Conservation (phyloP, 1,284 basidiomycete genomes). For the Cutaneotrichosporon sp. region DNA sequence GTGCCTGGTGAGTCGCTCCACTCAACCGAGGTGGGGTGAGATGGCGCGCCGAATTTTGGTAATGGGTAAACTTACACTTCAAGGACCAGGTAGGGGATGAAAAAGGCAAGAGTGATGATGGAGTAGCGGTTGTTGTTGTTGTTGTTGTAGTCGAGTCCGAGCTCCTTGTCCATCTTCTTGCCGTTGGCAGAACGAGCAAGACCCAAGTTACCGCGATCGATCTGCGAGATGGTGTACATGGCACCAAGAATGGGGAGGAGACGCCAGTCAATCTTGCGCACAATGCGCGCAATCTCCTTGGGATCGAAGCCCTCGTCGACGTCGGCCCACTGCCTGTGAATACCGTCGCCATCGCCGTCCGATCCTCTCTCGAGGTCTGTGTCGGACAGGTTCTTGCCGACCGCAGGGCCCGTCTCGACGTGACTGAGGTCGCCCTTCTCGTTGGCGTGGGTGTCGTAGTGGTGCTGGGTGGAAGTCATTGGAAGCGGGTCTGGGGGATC, state of each 20-base stretch:
- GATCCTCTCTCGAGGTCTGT: too few relatives aligned
- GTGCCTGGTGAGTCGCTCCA: too few relatives aligned
- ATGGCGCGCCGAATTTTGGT: too few relatives aligned
- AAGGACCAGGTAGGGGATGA: conserved; percentile 48
- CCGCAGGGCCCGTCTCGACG: too few relatives aligned
- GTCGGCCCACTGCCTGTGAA: conserved; percentile 3
- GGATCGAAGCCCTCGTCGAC: conserved; percentile 17
- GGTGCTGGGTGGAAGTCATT: too few relatives aligned
- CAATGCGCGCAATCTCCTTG: conserved; percentile 1
- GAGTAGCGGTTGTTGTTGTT: conserved; percentile 35
- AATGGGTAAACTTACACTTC: conserved; percentile 25
- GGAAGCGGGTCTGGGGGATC: too few relatives aligned
- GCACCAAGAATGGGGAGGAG: conserved; percentile 8
- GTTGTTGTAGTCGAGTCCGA: conserved; percentile 22
- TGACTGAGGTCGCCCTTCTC: too few relatives aligned
- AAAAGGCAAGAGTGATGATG: conserved; percentile 43
- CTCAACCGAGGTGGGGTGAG: too few relatives aligned
- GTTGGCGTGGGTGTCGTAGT: too few relatives aligned
- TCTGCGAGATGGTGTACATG: conserved; percentile 21
- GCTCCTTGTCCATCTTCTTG: conserved; percentile 25
- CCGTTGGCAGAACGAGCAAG: conserved; percentile 20
- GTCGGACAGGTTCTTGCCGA: too few relatives aligned
- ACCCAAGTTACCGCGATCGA: conserved; percentile 23
- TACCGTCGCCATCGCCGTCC: neutral
- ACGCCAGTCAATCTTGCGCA: conserved; percentile 15